These are phyloP conservation scores for Gracilaria domingensis DNA, from an alignment of 23 red algal species.

Conservation along the genomic window DNA sequence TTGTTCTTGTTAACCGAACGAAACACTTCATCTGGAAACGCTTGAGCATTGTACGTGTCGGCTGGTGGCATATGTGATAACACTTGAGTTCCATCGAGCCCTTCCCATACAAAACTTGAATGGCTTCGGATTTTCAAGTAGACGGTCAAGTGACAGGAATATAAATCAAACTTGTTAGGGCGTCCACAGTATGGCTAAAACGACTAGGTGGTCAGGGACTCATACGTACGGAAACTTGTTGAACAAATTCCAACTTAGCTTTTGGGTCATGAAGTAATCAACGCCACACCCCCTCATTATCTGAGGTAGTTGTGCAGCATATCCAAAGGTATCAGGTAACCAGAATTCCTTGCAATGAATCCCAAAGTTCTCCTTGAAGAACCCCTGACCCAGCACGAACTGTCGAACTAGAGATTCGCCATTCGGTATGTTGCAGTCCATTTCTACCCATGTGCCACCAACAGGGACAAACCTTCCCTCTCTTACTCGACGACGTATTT, in stretches of 20 bases:
- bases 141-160: not conserved
- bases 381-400: conserved; percentile 83
- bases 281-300: conserved; percentile 65
- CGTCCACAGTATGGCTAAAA: no score
- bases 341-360: conserved; percentile 67
- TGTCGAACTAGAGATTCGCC: conserved; percentile 79
- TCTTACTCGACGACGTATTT: conserved; percentile 51
- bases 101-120: conserved; percentile 87
- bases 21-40: conserved; percentile 69
- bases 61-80: conserved; percentile 85
- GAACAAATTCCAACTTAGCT: conserved; percentile 87
- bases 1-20: conserved; percentile 73
- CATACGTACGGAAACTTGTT: conserved; percentile 84
- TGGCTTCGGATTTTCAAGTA: conserved; percentile 18
- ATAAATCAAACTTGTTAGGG: no score
- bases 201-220: no score
- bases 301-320: conserved; percentile 77
- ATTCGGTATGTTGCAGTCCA: conserved; percentile 85
- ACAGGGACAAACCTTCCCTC: conserved; percentile 62
- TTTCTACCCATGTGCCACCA: conserved; percentile 89
- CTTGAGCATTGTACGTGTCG: conserved; percentile 84
- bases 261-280: conserved; percentile 83
- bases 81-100: conserved; percentile 72
- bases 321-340: conserved; percentile 86
- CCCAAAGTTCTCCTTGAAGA: conserved; percentile 73